These are phyloP conservation scores for Cadophora luteo-olivacea DNA, from an alignment of 2,329 filamentous ascomycete species.

Conservation along the genomic window DNA sequence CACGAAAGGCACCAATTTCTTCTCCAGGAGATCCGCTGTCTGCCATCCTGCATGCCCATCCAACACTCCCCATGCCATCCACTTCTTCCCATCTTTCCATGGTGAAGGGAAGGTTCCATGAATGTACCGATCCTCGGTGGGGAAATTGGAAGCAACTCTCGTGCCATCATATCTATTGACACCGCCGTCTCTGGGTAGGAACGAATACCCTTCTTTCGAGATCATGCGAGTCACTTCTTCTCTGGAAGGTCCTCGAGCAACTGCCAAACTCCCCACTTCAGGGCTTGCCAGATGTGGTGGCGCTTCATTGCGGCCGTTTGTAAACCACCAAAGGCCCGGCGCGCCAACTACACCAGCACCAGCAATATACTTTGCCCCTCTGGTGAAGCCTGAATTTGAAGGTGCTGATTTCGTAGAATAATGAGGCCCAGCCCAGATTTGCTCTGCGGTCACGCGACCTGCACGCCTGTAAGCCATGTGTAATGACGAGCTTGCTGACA, in stretches of 20 bases:
- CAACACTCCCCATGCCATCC: conserved; percentile 13
- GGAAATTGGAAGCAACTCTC: conserved; percentile 9
- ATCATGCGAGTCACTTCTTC: conserved; percentile 13
- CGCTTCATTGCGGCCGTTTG: neutral
- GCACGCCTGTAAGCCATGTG: neutral
- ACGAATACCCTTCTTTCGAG: conserved; percentile 30
- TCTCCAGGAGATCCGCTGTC: conserved; percentile 12
- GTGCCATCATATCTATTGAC: conserved; percentile 15
- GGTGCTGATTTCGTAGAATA: conserved; percentile 8
- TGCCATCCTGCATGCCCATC: conserved; percentile 18
- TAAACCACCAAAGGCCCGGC: neutral
- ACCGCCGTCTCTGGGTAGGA: neutral
- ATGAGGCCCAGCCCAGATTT: no score
- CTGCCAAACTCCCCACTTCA: neutral
- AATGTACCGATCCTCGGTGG: conserved; percentile 8
- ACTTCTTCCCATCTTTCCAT: conserved; percentile 13
- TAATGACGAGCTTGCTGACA: neutral
- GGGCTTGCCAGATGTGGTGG: neutral
- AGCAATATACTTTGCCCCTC: neutral
- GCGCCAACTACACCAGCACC: neutral
- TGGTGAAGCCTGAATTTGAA: neutral
- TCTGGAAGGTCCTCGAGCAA: neutral
- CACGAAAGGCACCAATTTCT: conserved; percentile 3
- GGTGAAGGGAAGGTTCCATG: neutral
- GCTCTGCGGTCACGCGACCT: neutral